phyloP scores from a whole-genome alignment of 805 yeast genomes.

The Myxozyma sirexii region DNA sequence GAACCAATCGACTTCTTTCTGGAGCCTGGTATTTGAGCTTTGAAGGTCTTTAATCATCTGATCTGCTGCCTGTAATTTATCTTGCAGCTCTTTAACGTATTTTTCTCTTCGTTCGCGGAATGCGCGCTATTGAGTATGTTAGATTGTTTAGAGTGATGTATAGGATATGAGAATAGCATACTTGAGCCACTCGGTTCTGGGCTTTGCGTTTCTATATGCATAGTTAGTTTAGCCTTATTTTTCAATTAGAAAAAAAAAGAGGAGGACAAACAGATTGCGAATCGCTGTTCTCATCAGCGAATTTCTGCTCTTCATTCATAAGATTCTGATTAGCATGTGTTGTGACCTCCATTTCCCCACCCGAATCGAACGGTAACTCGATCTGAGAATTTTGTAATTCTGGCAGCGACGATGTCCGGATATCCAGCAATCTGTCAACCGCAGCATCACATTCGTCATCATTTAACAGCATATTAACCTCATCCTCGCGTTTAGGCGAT shows the following conservation, averaged over 20 bases:
- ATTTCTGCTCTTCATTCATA: constrained; percentile 9
- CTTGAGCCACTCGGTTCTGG: constrained; percentile 31
- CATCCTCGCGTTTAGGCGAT: neutral
- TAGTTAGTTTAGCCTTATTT: neutral
- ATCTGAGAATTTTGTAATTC: too few relatives aligned
- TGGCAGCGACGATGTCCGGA: neutral
- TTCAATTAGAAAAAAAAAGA: neutral
- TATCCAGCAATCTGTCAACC: neutral
- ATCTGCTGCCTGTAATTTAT: constrained; percentile 7
- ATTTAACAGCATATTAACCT: neutral
- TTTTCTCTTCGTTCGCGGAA: constrained; percentile 30
- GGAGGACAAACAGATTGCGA: constrained; percentile 4
- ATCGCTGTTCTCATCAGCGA: constrained; percentile 1
- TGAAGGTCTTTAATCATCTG: neutral
- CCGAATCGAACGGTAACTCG: neutral
- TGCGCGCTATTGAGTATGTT: constrained; percentile 12
- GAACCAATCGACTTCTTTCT: constrained; percentile 19
- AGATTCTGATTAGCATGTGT: neutral
- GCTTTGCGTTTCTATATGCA: constrained; percentile 48
- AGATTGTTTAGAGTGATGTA: neutral
- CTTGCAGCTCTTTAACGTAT: constrained; percentile 23
- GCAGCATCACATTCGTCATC: neutral
- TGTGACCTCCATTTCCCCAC: neutral
- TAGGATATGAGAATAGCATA: neutral
- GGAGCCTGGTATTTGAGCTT: constrained; percentile 12